Conservation (phyloP, 371 early-diverging fungal species). For the Mortierella sp. region DNA sequence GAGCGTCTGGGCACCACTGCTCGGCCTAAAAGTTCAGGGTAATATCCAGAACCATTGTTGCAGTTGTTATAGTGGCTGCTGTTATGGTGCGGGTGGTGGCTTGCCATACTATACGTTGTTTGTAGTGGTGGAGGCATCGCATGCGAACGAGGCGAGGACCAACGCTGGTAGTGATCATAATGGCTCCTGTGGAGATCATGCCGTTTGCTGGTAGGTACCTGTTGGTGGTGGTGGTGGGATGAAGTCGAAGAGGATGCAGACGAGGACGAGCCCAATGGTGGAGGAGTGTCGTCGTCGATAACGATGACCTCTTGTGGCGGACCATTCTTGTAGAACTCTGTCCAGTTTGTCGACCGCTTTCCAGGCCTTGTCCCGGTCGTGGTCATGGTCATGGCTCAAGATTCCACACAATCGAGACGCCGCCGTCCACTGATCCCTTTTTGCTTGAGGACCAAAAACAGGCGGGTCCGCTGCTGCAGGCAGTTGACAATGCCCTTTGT, state of each 20-base stretch:
- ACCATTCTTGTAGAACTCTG: constrained; percentile 62
- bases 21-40: not conserved
- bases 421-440: too few relatives aligned
- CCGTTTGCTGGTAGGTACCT: constrained; percentile 16
- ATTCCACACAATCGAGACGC: too few relatives aligned
- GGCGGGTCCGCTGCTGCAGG: too few relatives aligned
- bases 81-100: not conserved
- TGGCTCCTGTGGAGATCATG: constrained; percentile 7
- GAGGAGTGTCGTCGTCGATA: constrained; percentile 65
- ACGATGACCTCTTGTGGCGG: constrained; percentile 63
- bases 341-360: constrained; percentile 56
- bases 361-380: constrained; percentile 19
- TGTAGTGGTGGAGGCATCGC: constrained; percentile 30
- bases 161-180: constrained; percentile 1
- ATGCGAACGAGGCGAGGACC: constrained; percentile 28
- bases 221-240: constrained; percentile 18
- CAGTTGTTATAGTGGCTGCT: too few relatives aligned
- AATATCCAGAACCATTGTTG: too few relatives aligned
- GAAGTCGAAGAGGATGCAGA: constrained; percentile 16
- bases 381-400: constrained; percentile 34
- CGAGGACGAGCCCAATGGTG: constrained; percentile 28
- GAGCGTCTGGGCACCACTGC: not conserved
- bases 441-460: too few relatives aligned
- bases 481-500: too few relatives aligned
- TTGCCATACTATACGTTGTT: constrained; percentile 1